Evolutionary conservation across 495 filamentous ascomycete genomes (phyloP).

Genomic region (Margaritispora aquatica): DNA sequence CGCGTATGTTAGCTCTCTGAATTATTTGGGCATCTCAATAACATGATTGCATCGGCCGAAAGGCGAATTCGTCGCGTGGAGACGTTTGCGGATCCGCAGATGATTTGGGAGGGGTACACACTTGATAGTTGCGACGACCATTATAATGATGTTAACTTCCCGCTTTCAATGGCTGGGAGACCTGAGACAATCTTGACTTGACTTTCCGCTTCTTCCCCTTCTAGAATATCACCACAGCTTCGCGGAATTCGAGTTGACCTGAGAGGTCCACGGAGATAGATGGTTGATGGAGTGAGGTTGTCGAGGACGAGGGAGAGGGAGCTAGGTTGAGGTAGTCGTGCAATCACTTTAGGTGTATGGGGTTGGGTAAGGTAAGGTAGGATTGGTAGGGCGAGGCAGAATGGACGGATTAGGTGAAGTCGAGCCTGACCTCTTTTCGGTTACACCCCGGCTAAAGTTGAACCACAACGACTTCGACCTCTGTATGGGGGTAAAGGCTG

Average conservation of each 20-base stretch:
- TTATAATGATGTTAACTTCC: slow-evolving; percentile 32
- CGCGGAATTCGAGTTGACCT: neutral
- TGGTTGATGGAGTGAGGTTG: neutral
- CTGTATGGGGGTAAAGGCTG: too few relatives aligned
- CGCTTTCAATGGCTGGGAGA: neutral
- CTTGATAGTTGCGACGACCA: slow-evolving; percentile 85
- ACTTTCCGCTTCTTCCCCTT: neutral
- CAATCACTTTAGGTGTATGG: too few relatives aligned
- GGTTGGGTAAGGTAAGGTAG: neutral
- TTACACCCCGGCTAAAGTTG: neutral
- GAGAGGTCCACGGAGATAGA: neutral
- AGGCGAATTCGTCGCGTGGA: neutral
- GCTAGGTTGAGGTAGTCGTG: neutral
- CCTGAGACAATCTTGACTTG: neutral
- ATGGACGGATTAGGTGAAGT: neutral
- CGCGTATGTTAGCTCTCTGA: slow-evolving; percentile 12
- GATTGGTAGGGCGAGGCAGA: neutral
- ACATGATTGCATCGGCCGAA: neutral
- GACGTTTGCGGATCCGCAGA: neutral
- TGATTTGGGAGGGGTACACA: slow-evolving; percentile 39
- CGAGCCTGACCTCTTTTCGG: neutral
- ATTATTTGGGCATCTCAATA: neutral
- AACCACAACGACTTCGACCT: too few relatives aligned
- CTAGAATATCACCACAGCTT: neutral
- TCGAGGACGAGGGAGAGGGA: neutral